Base-by-base conservation (phyloP, 805 yeast genomes). In the Tetrapisispora fleetii region DNA sequence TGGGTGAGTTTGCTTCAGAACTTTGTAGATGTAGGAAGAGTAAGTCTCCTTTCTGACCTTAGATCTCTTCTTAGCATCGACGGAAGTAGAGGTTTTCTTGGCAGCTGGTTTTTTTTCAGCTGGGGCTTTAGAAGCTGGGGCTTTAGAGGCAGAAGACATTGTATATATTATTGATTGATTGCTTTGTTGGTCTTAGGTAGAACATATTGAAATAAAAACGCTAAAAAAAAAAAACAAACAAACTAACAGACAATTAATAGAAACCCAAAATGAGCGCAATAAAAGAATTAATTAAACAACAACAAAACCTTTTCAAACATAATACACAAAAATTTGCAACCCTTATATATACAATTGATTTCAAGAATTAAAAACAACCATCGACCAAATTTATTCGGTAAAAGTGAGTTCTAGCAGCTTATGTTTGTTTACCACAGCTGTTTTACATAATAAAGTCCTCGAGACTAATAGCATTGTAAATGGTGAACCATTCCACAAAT, bases 1-100 rank as follows among this genome's bases (percentile, higher is more conserved):
- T 73, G 97, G 98, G 76, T 91, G 98, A 55, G 97, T 90, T 80
- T 91, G 97, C 77, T 90, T 90, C 71, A 91, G 84, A 60, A 90
- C 97, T 77, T 91, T 91, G 93, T 90, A 91, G 71, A 91, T 90
- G 77, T 91, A 91, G 56, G 97, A 89, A 58, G 96, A 88, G 80
- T 89, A 91, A 58, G 97, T 88, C 78, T 91, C 97, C 85, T 88
- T 89, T 83, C 97, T 88, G 64, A 90, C 75, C 84, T 89, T 90
- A 61, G 86, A 69, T 79, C 95, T 88, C 85, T 85, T 90, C 81
- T 89, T 89, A 65, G 80, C 90, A 50, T 81, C 78, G 59, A 83
- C 67, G 56, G 87, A 75, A 59, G 95, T 73, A 55, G 95, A 79
- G 67, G 95, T 86, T 79, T 87, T 90, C 80, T 85, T 85, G 66